Evolutionary conservation across 2,329 filamentous ascomycete species (phyloP).

Genomic region (Fragosphaeria purpurea): DNA sequence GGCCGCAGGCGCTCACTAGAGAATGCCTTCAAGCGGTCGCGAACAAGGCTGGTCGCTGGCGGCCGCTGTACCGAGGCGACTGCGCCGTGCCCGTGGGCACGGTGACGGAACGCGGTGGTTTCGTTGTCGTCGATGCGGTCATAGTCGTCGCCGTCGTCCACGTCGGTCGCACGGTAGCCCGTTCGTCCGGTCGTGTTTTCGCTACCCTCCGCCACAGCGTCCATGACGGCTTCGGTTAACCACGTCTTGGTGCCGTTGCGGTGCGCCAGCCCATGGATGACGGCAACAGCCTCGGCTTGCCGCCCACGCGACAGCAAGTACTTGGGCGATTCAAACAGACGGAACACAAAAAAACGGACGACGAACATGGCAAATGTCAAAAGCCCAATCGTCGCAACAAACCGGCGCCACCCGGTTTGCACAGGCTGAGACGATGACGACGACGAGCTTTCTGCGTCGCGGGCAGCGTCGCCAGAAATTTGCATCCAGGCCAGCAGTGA

Average conservation of each 20-base stretch:
- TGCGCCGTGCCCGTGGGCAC: too few relatives aligned
- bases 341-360: slow-evolving; percentile 68
- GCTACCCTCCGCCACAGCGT: slow-evolving; percentile 40
- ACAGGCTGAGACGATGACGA: too few relatives aligned
- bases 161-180: slow-evolving; percentile 6
- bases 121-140: not conserved
- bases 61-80: not conserved
- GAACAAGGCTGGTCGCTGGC: slow-evolving; percentile 29
- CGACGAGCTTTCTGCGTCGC: not conserved
- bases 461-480: slow-evolving; percentile 48
- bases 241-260: slow-evolving; percentile 62
- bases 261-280: slow-evolving; percentile 67
- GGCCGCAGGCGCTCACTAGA: slow-evolving; percentile 57
- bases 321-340: slow-evolving; percentile 77
- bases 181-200: slow-evolving; percentile 14
- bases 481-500: slow-evolving; percentile 67
- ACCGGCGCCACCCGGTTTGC: slow-evolving; percentile 58
- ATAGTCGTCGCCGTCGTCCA: not conserved
- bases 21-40: slow-evolving; percentile 53
- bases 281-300: slow-evolving; percentile 68
- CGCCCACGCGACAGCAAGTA: slow-evolving; percentile 68
- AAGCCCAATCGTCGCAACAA: slow-evolving; percentile 60
- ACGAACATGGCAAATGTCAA: slow-evolving; percentile 70
- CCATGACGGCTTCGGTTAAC: slow-evolving; percentile 62
- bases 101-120: slow-evolving; percentile 3